Conservation (phyloP, 805 yeast genomes). For the Wickerhamomyces silvicola region DNA sequence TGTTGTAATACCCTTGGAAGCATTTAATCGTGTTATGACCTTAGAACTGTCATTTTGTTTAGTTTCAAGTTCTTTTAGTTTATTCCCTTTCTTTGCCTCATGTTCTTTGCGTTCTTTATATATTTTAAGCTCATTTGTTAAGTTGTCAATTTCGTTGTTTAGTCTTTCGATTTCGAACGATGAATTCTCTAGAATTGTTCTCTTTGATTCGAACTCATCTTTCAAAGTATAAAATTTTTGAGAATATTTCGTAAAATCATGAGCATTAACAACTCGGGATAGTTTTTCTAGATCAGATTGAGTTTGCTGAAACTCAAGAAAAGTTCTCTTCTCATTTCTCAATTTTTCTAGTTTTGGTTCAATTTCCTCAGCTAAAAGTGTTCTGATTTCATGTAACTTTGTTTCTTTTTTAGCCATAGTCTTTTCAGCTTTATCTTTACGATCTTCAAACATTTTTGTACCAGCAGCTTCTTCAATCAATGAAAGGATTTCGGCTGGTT, state of each 20-base stretch:
- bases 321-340: conserved; percentile 73
- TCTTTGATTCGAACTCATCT: conserved; percentile 35
- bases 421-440: conserved; percentile 85
- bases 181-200: conserved; percentile 33
- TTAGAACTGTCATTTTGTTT: conserved; percentile 52
- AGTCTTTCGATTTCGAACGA: conserved; percentile 39
- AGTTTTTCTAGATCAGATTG: conserved; percentile 75
- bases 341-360: conserved; percentile 85
- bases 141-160: conserved; percentile 46
- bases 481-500: conserved; percentile 81
- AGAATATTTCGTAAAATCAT: conserved; percentile 49
- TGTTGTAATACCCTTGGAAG: conserved; percentile 50
- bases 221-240: conserved; percentile 37
- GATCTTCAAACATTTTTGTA: conserved; percentile 89
- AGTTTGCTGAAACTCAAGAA: conserved; percentile 79
- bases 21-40: conserved; percentile 58
- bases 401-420: conserved; percentile 89
- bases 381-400: conserved; percentile 71
- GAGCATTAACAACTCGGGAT: conserved; percentile 68
- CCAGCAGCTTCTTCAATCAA: conserved; percentile 98
- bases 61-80: conserved; percentile 51
- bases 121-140: conserved; percentile 54
- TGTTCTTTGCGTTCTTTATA: conserved; percentile 46
- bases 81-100: conserved; percentile 56
- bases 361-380: conserved; percentile 74